Conservation (phyloP, 306 rosid genomes). For the Begonia fuchsioides region DNA sequence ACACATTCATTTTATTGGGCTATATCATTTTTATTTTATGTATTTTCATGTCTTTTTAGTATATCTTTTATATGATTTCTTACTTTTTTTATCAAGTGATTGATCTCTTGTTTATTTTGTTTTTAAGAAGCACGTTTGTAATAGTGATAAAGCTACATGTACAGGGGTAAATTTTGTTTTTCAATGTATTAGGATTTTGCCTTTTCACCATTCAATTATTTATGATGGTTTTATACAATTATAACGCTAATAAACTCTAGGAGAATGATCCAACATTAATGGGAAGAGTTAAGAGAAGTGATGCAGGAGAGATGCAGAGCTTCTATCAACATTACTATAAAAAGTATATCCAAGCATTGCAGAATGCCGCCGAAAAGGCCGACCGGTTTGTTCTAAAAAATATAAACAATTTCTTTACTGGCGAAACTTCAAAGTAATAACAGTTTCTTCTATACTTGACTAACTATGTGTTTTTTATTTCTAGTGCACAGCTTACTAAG, state of each 20-base stretch:
- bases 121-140: no score
- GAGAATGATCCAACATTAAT: conserved; percentile 93
- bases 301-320: conserved; percentile 99
- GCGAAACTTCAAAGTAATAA: neutral
- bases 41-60: no score
- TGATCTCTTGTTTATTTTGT: no score
- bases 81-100: no score
- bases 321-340: conserved; percentile 94
- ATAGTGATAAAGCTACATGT: no score
- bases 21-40: no score
- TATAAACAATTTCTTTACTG: conserved; percentile 3
- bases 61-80: no score
- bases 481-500: conserved; percentile 92
- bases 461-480: conserved; percentile 7
- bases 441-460: neutral
- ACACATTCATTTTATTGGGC: no score
- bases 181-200: no score
- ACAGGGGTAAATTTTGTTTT: no score
- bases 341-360: conserved; percentile 91
- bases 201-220: no score
- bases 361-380: conserved; percentile 88
- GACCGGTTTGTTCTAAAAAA: conserved; percentile 49
- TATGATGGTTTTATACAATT: no score
- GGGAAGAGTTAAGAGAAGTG: conserved; percentile 93
- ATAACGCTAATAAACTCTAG: conserved; percentile 15